phyloP scores from a whole-genome alignment of 139 green algal species.

The Volvox reticuliferus region DNA sequence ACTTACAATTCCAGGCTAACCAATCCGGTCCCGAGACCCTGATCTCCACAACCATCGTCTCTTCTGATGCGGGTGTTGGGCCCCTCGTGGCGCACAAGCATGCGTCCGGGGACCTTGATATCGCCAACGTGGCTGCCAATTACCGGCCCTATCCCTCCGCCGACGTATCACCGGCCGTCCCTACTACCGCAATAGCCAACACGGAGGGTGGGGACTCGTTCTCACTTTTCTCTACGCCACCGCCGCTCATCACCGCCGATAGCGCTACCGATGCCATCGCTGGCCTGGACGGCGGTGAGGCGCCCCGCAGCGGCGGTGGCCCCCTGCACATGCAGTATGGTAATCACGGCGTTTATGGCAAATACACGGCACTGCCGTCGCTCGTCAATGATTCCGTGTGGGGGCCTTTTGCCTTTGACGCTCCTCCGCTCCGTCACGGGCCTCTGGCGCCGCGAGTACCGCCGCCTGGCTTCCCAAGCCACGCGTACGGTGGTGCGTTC shows the following conservation, averaged over 20 bases:
- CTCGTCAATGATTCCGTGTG: slow-evolving; percentile 22
- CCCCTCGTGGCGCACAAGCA: slow-evolving; percentile 40
- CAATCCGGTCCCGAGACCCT: background rate
- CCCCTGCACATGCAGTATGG: background rate
- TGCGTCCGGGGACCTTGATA: slow-evolving; percentile 37
- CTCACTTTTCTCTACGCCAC: slow-evolving; percentile 44
- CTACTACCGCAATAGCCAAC: background rate
- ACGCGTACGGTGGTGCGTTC: slow-evolving; percentile 41
- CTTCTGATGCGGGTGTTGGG: background rate
- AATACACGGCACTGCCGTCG: background rate
- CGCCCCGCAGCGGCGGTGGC: background rate
- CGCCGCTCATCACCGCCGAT: slow-evolving; percentile 11
- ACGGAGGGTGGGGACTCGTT: background rate
- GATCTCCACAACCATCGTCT: background rate
- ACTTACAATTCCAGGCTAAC: background rate
- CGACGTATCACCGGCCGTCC: background rate
- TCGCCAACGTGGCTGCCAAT: slow-evolving; percentile 31
- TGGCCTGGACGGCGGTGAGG: background rate
- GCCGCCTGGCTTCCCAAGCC: slow-evolving; percentile 31
- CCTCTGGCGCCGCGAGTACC: background rate
- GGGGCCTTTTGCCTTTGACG: background rate
- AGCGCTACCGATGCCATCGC: background rate
- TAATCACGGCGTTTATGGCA: background rate
- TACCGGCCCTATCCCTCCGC: slow-evolving; percentile 25
- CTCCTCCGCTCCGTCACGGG: background rate